A percentile compares a stretch with the other conserved stretches of the same genome.
Conservation (phyloP, 257 asterid genomes). For the Haberlea rhodopensis region DNA sequence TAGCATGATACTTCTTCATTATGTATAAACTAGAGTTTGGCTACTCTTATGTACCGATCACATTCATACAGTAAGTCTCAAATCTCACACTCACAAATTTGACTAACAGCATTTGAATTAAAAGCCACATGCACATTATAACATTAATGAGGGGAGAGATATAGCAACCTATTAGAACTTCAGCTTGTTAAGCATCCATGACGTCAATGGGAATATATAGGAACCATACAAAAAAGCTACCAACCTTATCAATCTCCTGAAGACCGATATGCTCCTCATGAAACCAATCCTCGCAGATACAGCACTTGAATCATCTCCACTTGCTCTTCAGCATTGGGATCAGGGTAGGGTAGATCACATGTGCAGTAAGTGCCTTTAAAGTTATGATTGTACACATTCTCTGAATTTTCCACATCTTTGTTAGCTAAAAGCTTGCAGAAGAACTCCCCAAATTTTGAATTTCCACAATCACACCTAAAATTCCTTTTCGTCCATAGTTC, state of each 20-base stretch:
- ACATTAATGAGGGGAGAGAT: not conserved
- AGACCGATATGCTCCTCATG: constrained; percentile 94
- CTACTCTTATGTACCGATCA: not conserved
- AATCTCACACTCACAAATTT: not conserved
- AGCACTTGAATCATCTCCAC: constrained; percentile 92
- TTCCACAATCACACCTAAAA: constrained; percentile 97
- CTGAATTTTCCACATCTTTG: constrained; percentile 74
- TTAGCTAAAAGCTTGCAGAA: constrained; percentile 81
- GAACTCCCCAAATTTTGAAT: constrained; percentile 84
- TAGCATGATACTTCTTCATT: not conserved
- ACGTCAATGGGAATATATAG: not conserved
- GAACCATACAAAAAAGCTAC: constrained; percentile 14
- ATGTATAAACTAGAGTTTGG: not conserved
- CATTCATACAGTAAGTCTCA: not conserved
- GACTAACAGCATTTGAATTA: not conserved
- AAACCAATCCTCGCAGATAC: constrained; percentile 98
- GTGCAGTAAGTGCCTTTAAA: constrained; percentile 94
- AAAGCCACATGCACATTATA: not conserved
- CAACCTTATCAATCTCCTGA: constrained; percentile 62
- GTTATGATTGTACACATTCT: constrained; percentile 78
- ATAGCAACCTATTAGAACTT: not conserved
- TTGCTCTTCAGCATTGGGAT: constrained; percentile 91
- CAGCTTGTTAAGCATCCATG: not conserved
- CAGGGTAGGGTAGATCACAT: constrained; percentile 87
- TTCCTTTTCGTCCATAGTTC: constrained; percentile 98